Evolutionary conservation across 2,329 filamentous ascomycete genomes (phyloP).

Genomic region (Phyllachora maydis): DNA sequence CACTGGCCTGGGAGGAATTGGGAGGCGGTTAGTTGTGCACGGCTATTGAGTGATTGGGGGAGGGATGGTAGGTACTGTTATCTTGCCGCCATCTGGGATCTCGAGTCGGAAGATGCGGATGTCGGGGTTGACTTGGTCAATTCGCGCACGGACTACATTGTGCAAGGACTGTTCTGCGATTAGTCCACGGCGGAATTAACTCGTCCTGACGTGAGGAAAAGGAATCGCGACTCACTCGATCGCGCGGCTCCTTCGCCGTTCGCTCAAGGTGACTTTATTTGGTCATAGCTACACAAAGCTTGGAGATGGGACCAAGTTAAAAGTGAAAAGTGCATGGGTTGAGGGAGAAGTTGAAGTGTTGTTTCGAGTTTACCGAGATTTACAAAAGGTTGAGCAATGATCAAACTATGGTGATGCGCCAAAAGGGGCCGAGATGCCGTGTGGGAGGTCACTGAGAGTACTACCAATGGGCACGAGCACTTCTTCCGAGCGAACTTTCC

Average conservation of each 20-base stretch:
- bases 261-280: constrained; percentile 41
- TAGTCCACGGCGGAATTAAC: not conserved
- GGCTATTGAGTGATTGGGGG: not conserved
- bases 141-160: constrained; percentile 34
- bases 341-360: too few species aligned
- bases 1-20: constrained; percentile 72
- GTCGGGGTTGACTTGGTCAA: constrained; percentile 43
- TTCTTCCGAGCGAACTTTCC: too few species aligned
- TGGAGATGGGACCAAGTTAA: too few species aligned
- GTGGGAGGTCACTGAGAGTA: too few species aligned
- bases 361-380: too few species aligned
- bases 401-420: too few species aligned
- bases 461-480: too few species aligned
- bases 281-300: too few species aligned
- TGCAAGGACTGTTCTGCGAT: constrained; percentile 25
- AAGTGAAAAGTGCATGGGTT: too few species aligned
- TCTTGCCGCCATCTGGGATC: constrained; percentile 23
- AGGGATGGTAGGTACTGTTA: constrained; percentile 19
- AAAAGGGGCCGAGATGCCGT: too few species aligned
- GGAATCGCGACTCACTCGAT: constrained; percentile 22
- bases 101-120: constrained; percentile 49
- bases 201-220: not conserved
- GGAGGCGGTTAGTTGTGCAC: constrained; percentile 8
- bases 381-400: too few species aligned
- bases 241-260: constrained; percentile 54